A percentile compares a stretch with the other conserved stretches of the same genome.
These are phyloP conservation scores for Aspergillus ochraceoroseus DNA, from an alignment of 2,329 filamentous ascomycete genomes.

Conservation along the genomic window DNA sequence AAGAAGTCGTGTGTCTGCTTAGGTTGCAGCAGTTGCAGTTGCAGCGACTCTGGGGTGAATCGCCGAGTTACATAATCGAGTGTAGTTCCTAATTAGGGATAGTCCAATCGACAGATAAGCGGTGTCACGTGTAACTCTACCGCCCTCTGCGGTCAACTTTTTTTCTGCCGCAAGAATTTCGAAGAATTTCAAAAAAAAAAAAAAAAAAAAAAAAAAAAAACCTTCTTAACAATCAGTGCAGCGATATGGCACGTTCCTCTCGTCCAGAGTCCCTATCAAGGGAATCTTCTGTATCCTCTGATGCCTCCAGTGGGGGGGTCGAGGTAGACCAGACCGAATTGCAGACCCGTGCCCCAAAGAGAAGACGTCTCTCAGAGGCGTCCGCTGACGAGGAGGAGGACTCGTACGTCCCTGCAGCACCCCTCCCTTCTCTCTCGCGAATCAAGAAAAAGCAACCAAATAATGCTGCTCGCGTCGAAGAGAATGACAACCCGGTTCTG, in stretches of 20 bases:
- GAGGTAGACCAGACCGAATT: constrained; percentile 21
- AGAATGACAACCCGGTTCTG: constrained; percentile 36
- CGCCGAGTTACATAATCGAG: too few species aligned
- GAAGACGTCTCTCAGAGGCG: constrained; percentile 39
- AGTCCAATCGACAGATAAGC: too few species aligned
- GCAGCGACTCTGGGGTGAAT: too few species aligned
- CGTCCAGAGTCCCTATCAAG: constrained; percentile 24
- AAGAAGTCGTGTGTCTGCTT: too few species aligned
- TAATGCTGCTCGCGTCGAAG: constrained; percentile 15
- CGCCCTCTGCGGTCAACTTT: constrained; percentile 28
- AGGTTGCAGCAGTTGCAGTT: too few species aligned
- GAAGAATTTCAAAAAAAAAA: constrained; percentile 25
- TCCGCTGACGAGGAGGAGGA: too few species aligned
- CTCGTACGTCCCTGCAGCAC: constrained; percentile 30
- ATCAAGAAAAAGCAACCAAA: constrained; percentile 39
- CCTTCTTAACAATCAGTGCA: constrained; percentile 12
- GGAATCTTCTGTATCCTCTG: constrained; percentile 18
- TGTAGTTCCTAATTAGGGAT: too few species aligned
- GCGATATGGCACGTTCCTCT: constrained; percentile 29
- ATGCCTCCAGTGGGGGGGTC: constrained; percentile 19
- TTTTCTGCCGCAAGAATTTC: constrained; percentile 33
- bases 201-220: constrained; percentile 16
- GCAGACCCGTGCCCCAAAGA: constrained; percentile 35
- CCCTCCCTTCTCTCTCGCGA: constrained; percentile 38
- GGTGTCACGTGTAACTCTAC: constrained; percentile 16